A percentile compares a stretch with the other conserved stretches of the same genome.
Conservation (phyloP, 2,329 filamentous ascomycete genomes). For the Xylariaceae sp. region DNA sequence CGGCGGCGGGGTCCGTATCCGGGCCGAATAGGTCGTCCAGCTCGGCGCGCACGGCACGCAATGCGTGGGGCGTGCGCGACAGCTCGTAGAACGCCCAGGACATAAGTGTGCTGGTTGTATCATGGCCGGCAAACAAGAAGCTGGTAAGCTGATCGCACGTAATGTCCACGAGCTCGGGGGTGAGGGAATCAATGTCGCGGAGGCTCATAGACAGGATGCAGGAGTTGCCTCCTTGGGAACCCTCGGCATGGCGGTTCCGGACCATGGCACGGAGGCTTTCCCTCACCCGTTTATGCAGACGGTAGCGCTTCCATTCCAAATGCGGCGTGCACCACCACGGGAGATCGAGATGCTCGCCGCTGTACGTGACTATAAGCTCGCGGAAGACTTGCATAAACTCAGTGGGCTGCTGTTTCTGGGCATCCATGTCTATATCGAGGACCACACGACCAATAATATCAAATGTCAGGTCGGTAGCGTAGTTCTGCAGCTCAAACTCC, state of each 20-base stretch:
- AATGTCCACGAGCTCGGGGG: conserved; percentile 11
- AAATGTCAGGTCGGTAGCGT: conserved; percentile 19
- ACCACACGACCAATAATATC: conserved; percentile 20
- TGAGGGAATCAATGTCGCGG: conserved; percentile 12
- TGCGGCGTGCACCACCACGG: conserved; percentile 13
- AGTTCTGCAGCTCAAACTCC: conserved; percentile 12
- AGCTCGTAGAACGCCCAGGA: conserved; percentile 25
- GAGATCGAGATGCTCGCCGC: conserved; percentile 9
- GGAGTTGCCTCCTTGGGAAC: conserved; percentile 10
- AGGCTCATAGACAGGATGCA: conserved; percentile 19
- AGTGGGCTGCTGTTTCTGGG: too few relatives aligned
- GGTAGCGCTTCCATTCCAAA: conserved; percentile 5
- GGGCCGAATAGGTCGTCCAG: conserved; percentile 16
- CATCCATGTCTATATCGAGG: conserved; percentile 5
- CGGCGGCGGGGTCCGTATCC: background rate
- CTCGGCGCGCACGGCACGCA: conserved; percentile 18
- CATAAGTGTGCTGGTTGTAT: conserved; percentile 20
- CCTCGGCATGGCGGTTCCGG: conserved; percentile 1
- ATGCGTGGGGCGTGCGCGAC: conserved; percentile 12
- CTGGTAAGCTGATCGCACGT: conserved; percentile 22
- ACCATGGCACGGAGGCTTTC: conserved; percentile 2
- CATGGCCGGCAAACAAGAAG: conserved; percentile 27
- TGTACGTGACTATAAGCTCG: background rate
- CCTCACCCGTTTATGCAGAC: conserved; percentile 3
- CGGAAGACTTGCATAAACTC: conserved; percentile 6